Evolutionary conservation across 495 filamentous ascomycete genomes (phyloP).

Genomic region (Chaetomium fimeti): DNA sequence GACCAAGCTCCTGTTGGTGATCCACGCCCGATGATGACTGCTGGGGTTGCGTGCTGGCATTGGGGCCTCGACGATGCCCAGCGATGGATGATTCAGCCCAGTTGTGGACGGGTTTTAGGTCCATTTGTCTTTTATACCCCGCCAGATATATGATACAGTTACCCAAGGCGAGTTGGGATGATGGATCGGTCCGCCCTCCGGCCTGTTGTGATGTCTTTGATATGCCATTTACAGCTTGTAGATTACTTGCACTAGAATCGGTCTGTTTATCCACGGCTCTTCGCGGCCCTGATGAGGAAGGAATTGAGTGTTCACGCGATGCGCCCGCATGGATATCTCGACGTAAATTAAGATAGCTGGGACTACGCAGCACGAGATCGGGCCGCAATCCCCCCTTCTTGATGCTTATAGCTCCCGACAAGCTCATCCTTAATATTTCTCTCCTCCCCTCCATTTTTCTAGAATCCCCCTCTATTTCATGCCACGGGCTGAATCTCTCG

Average conservation of each 20-base stretch:
- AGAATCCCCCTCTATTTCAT: neutral
- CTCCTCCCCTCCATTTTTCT: neutral
- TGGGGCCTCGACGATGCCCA: conserved; percentile 9
- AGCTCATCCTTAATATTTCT: too few species aligned
- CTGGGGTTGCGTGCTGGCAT: conserved; percentile 12
- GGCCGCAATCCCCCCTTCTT: too few species aligned
- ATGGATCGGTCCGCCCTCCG: neutral
- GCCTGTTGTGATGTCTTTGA: neutral
- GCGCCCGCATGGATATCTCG: neutral
- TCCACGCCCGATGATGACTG: conserved; percentile 3
- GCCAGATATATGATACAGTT: conserved; percentile 27
- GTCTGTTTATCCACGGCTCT: too few species aligned
- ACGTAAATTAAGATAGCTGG: too few species aligned
- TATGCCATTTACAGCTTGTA: neutral
- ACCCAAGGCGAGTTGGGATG: neutral
- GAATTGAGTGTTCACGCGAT: neutral
- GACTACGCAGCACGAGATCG: too few species aligned
- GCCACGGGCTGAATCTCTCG: neutral
- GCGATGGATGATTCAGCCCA: conserved; percentile 8
- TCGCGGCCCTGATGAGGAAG: too few species aligned
- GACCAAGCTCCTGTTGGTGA: conserved; percentile 20
- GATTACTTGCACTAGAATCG: neutral
- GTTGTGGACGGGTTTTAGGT: conserved; percentile 14
- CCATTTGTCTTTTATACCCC: conserved; percentile 15
- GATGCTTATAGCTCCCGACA: too few species aligned